Base-by-base conservation (phyloP, 164 flowering plant genomes). In the Piper longum region DNA sequence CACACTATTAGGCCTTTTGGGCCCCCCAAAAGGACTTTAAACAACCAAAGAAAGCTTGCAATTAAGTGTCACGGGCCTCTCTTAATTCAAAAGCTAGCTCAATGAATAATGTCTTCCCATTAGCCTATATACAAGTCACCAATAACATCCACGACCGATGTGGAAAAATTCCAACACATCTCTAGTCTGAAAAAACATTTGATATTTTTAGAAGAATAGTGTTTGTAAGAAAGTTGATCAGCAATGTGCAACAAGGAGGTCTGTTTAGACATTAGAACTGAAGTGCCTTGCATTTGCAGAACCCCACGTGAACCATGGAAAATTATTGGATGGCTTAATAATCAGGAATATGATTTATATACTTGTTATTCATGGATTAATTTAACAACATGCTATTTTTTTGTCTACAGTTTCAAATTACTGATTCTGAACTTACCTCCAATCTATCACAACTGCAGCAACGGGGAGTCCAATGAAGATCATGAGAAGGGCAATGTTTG, bases 361-460 rank as follows among this genome's bases (percentile, higher is more conserved):
- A 56, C 8, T 56, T 19, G 17, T 40, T 16, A 59, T 41, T 41
- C 19, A 60, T 26, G 36, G 2, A 26, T 26, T 26, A 26, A 26
- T 26, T 26, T 26, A 26, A 26, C 36, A 26, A 26, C 36, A 26
- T 26, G 2, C 36, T 26, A 26, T 26, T 26, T 26, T 26, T 26
- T 26, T 26, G 36, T 26, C 48, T 41, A 4, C 17, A 17, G 6
- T 56, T 43, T 41, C 0, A 3, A 60, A 17, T 57, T 48, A 39
- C 64, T 19, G 69, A 9, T 19, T 36, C 61, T 52, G 36, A 54
- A 72, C 75, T 64, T 41, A 89, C 99, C 95, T 95, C 96, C 99
- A 88, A 83, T 66, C 96, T 76, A 69, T 88, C 97, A 74, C 97
- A 91, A 75, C 97, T 88, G 77, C 97, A 88, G 59, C 97, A 91